Percentiles rank a stretch among this genome's conserved stretches.
Conservation (phyloP, 2,329 filamentous ascomycete genomes). For the Akanthomyces muscarius region DNA sequence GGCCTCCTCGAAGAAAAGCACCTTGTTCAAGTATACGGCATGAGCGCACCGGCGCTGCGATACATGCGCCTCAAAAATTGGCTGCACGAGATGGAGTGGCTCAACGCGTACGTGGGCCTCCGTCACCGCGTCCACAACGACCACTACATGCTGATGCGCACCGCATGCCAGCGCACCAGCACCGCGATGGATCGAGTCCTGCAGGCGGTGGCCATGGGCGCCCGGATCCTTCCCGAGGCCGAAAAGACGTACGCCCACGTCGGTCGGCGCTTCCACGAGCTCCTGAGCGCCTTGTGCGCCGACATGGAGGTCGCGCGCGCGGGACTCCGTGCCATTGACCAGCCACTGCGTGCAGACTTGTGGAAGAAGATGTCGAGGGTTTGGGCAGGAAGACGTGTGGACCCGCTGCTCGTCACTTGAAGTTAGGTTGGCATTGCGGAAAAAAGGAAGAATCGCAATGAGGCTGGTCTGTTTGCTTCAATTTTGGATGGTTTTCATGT, state of each 20-base stretch:
- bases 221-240: neutral
- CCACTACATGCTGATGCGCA: slow-evolving; percentile 15
- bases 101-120: slow-evolving; percentile 23
- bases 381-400: neutral
- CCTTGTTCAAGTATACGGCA: slow-evolving; percentile 19
- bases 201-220: neutral
- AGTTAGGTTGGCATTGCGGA: neutral
- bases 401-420: neutral
- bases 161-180: slow-evolving; percentile 19
- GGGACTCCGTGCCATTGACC: neutral
- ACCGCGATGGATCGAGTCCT: slow-evolving; percentile 17
- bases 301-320: neutral
- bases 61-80: slow-evolving; percentile 14
- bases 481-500: too few species aligned
- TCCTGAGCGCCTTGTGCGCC: neutral
- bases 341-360: neutral
- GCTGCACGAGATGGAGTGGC: slow-evolving; percentile 18
- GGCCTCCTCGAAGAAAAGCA: slow-evolving; percentile 12
- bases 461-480: too few species aligned
- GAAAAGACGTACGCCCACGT: neutral
- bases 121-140: slow-evolving; percentile 2
- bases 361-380: neutral
- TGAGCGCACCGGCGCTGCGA: slow-evolving; percentile 7
- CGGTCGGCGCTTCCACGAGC: slow-evolving; percentile 6
- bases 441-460: neutral